Evolutionary conservation across 2,329 filamentous ascomycete species (phyloP).

Genomic region (Exophiala sp.): DNA sequence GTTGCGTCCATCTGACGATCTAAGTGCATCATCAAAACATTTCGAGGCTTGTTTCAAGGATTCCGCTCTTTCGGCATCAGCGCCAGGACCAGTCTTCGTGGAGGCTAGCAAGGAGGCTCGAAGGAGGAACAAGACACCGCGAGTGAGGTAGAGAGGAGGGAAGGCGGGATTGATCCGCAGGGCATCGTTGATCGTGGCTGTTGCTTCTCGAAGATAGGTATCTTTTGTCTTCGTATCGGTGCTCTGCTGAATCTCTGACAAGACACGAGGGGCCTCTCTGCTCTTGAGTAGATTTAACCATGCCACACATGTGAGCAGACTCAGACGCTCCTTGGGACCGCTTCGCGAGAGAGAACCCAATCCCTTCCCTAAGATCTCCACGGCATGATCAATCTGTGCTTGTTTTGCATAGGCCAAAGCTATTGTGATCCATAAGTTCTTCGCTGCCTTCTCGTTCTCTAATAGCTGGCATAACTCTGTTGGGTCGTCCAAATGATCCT

Average conservation of each 20-base stretch:
- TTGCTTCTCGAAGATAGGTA: constrained; percentile 85
- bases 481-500: constrained; percentile 86
- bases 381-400: constrained; percentile 80
- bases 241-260: constrained; percentile 60
- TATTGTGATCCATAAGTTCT: constrained; percentile 97
- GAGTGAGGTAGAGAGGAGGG: constrained; percentile 83
- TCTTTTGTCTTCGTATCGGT: constrained; percentile 87
- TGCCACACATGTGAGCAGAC: constrained; percentile 74
- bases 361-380: constrained; percentile 69
- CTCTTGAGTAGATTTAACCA: constrained; percentile 92
- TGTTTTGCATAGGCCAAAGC: constrained; percentile 95
- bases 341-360: constrained; percentile 66
- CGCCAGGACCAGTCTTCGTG: constrained; percentile 61
- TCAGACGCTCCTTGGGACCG: constrained; percentile 68
- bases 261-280: constrained; percentile 69
- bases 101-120: constrained; percentile 80
- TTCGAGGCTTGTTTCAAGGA: constrained; percentile 81
- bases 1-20: constrained; percentile 79
- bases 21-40: constrained; percentile 89
- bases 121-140: constrained; percentile 83
- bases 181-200: constrained; percentile 89
- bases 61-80: constrained; percentile 67
- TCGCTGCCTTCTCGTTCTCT: constrained; percentile 87
- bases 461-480: constrained; percentile 92
- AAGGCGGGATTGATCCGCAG: constrained; percentile 89